Percentiles rank a stretch among this genome's conserved stretches.
These are phyloP conservation scores for Xylariaceae sp. DNA, from an alignment of 2,329 filamentous ascomycete genomes.

Conservation along the genomic window DNA sequence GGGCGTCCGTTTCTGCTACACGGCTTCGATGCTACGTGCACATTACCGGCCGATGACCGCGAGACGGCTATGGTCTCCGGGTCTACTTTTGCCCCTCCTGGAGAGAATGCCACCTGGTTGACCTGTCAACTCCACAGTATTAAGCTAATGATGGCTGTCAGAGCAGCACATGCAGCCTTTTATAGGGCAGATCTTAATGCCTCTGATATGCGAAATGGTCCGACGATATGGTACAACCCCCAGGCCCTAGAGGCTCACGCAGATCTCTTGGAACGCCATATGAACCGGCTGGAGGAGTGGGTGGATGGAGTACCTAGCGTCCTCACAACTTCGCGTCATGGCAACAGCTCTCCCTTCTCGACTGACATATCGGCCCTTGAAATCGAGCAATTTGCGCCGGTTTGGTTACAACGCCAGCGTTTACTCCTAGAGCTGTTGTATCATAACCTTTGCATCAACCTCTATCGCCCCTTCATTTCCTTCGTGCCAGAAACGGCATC, in stretches of 20 bases:
- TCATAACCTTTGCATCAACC: slow-evolving; percentile 40
- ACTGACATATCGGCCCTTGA: slow-evolving; percentile 36
- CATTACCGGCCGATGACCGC: slow-evolving; percentile 41
- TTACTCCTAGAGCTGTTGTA: slow-evolving; percentile 44
- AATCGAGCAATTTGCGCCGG: slow-evolving; percentile 40
- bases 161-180: slow-evolving; percentile 37
- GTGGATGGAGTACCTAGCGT: slow-evolving; percentile 37
- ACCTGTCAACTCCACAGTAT: slow-evolving; percentile 39
- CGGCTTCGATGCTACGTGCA: slow-evolving; percentile 37
- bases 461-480: slow-evolving; percentile 44
- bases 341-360: slow-evolving; percentile 34
- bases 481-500: slow-evolving; percentile 27
- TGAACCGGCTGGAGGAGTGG: slow-evolving; percentile 38
- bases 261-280: slow-evolving; percentile 24
- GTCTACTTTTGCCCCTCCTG: slow-evolving; percentile 34
- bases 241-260: too few species aligned
- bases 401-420: slow-evolving; percentile 45
- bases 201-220: too few species aligned
- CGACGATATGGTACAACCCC: too few species aligned
- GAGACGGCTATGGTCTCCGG: slow-evolving; percentile 33
- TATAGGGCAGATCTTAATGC: slow-evolving; percentile 40
- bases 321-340: slow-evolving; percentile 38
- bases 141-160: slow-evolving; percentile 39
- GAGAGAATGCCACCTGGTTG: slow-evolving; percentile 41
- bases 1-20: slow-evolving; percentile 46